Base-by-base conservation (phyloP, 768 basidiomycete genomes). In the Erythrobasidium yunnanense region DNA sequence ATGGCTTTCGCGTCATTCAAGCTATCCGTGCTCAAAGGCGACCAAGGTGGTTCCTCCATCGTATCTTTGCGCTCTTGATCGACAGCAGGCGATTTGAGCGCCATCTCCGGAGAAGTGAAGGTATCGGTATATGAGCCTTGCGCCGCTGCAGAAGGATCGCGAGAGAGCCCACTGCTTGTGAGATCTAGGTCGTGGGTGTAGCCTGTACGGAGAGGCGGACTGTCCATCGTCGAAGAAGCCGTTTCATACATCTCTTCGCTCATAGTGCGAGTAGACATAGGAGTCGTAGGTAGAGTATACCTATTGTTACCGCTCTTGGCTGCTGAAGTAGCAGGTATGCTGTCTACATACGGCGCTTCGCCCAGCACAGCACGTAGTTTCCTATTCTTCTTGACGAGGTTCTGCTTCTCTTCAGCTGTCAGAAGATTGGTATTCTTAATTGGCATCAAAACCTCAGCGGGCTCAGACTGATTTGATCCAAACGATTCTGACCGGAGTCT, bases 351-450 rank as follows among this genome's bases (percentile, higher is more conserved):
- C 13, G 42, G 11, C 32, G 34, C 33, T 45, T 33, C 27, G 4
- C 57, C 57, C 2, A 60, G 25, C 8, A 60, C 45, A 27, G 57
- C 57, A 7, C 33, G 22, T 6, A 60, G 57, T 32, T 60, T 60
- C 4, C 57, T 33, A 46, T 23, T 47, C 27, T 60, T 60, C 2
- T 45, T 34, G 4, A 60, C 23, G 8, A 42, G 57, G 18, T 38
- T 6, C 23, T 38, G 34, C 57, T 60, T 60, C 6, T 60, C 57
- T 34, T 6, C 30, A 2, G 57, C 34, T 6, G 57, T 45, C 30
- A 60, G 57, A 27, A 3, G 18, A 32, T 60, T 60, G 2, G 57
- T 47, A n/a, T n/a, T n/a, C n/a, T n/a, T n/a, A n/a, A n/a, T n/a
- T n/a, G n/a, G n/a, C n/a, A n/a, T n/a, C n/a, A n/a, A n/a, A n/a